Base-by-base conservation (phyloP, 2,329 filamentous ascomycete species). In the Rhytidhysteron rufulum region DNA sequence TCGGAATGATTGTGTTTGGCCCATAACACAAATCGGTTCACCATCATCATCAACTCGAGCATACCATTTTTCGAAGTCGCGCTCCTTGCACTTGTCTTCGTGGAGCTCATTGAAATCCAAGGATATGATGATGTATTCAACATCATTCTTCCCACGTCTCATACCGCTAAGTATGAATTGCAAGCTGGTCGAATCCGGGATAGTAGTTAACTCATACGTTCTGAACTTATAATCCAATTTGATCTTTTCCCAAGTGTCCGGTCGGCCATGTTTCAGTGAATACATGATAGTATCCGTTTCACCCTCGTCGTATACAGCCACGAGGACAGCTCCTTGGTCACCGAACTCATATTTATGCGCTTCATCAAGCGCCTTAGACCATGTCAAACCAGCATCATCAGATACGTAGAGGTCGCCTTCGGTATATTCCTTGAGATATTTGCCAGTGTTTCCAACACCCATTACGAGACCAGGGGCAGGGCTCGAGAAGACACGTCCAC, bases 291-390 rank as follows among this genome's bases (percentile, higher is more conserved):
- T 69, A 27, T 80, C 69, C 1, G 84, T 87, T 34, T 73, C 70
- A 11, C 67, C 73, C 35, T 75, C 71, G 54, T 95, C 87, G 47
- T 79, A 76, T 27, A 97, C 74, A 4, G 93, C 93, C 21, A 97
- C 77, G 21, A 98, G 72, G 16, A 98, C 79, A 13, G 89, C 89
- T 2, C 93, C 93, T 50, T 94, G 85, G 54, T 96, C 91, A 39
- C 93, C 93, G 62, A 97, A 94, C 58, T 96, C 90, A 65, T 95
- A 98, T 63, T 94, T 93, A 69, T 97, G 89, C 10, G 90, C 86
- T 16, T 88, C 87, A 13, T 89, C 74, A 4, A 87, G 75, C 0
- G 83, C 78, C 58, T 82, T 73, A 27, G 73, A 79, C 93, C 94
- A 98, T 1, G 82, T 90, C 44, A 88, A 69, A 30, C 93, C 93